A percentile compares a stretch with the other conserved stretches of the same genome.
Conservation (phyloP, 768 basidiomycete genomes). For the Tubosaeta sp. region DNA sequence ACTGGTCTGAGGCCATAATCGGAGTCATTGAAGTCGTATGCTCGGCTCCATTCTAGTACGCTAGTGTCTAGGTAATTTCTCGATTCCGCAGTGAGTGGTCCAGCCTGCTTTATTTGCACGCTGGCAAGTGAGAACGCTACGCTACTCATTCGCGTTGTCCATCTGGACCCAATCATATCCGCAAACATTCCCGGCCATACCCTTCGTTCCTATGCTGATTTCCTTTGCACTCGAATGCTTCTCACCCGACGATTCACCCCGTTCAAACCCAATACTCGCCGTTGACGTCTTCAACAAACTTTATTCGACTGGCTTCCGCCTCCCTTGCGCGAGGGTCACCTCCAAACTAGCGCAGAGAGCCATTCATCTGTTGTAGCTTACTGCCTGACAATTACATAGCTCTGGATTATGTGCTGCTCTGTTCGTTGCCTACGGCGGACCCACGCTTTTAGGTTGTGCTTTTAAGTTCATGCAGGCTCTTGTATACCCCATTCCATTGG, state of each 20-base stretch:
- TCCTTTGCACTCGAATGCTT: conserved; percentile 65
- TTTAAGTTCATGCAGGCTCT: too few species aligned
- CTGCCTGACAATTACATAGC: conserved; percentile 30
- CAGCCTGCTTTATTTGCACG: too few species aligned
- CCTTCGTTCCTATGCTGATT: conserved; percentile 44
- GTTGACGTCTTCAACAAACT: conserved; percentile 81
- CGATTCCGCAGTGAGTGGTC: too few species aligned
- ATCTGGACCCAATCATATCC: conserved; percentile 61
- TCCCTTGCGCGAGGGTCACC: conserved; percentile 70
- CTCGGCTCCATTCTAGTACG: conserved; percentile 94
- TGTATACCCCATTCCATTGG: conserved; percentile 82
- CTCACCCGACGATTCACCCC: conserved; percentile 59
- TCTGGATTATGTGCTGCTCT: too few species aligned
- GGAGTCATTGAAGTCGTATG: conserved; percentile 98
- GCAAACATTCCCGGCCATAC: conserved; percentile 26
- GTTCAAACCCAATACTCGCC: conserved; percentile 60
- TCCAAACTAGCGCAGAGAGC: conserved; percentile 59
- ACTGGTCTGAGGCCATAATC: conserved; percentile 93
- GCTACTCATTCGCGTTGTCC: conserved; percentile 44
- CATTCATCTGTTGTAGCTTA: neutral
- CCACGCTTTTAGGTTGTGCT: too few species aligned
- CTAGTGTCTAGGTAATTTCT: too few species aligned
- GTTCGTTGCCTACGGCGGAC: too few species aligned
- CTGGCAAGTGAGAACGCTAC: too few species aligned
- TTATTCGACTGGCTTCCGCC: conserved; percentile 86